Evolutionary conservation across 495 filamentous ascomycete genomes (phyloP), one percentile per base, ranked within the genome.

Genomic region (Parathielavia hyrcaniae): DNA sequence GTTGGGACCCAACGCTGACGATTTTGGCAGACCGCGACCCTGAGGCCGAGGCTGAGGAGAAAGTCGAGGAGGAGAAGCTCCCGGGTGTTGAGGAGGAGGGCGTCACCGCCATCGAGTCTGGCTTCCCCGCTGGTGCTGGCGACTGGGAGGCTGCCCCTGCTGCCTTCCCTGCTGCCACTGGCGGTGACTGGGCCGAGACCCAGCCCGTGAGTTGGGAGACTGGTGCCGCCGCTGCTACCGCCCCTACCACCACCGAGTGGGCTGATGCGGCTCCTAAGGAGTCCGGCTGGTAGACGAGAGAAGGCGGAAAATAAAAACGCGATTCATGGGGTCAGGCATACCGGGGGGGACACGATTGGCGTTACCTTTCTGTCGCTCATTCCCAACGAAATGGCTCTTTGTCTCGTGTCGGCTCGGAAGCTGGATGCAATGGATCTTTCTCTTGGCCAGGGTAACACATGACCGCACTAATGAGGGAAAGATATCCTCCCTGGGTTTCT

Each of bases 11-110:
- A 72, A 67, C 74, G 59, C 55, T 45, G 34, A 46, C 20, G 20
- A 38, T n/a, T 14, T 35, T 55, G 5, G 53, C 57, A 79, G 77
- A 98, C 87, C 95, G 93, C 75, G 93, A 98, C 75, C 93, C 93
- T 59, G 93, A 98, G 81, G 91, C 93, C 64, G 91, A 97, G 83
- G 91, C 90, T 78, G 95, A 96, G 85, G 91, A 96, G 69, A 86
- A 86, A 80, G 78, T 81, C 46, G 81, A 82, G 69, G 79, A 82
- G 69, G 75, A 81, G 80, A 82, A 87, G 83, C 75, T 83, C 58
- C 81, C 88, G 49, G 83, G 83, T 69, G 86, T 81, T 59, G 93
- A 97, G 66, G 91, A 97, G 78, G 87, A 88, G 69, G 90, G 86
- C 67, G 64, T 87, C 61, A 82, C 75, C 67, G 83, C 89, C 66